Evolutionary conservation across 2,329 filamentous ascomycete genomes (phyloP).

Genomic region (Alternaria metachromatica): DNA sequence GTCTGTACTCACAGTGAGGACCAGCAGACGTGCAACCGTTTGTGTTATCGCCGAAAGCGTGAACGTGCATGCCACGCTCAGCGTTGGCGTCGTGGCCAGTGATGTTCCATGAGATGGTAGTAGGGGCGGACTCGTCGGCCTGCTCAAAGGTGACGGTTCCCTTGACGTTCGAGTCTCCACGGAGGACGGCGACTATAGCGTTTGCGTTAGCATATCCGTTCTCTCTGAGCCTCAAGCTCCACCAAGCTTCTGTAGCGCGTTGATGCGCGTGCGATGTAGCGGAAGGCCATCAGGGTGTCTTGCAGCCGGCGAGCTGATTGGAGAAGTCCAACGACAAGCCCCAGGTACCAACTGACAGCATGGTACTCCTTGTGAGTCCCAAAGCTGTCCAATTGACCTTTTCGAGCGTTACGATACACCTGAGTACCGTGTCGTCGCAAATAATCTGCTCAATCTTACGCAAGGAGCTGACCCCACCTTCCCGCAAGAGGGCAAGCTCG

Average conservation of each 20-base stretch:
- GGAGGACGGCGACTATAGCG: slow-evolving; percentile 84
- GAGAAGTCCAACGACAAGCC: slow-evolving; percentile 18
- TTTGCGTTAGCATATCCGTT: slow-evolving; percentile 9
- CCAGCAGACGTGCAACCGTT: slow-evolving; percentile 99
- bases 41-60: slow-evolving; percentile 99
- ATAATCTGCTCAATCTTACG: slow-evolving; percentile 68
- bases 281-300: slow-evolving; percentile 40
- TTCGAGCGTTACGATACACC: slow-evolving; percentile 12
- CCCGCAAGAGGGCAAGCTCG: slow-evolving; percentile 30
- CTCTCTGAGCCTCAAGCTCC: neutral
- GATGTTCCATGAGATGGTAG: slow-evolving; percentile 92
- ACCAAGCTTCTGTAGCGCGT: neutral
- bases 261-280: neutral
- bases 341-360: slow-evolving; percentile 24
- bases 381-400: slow-evolving; percentile 28
- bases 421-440: slow-evolving; percentile 16
- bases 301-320: slow-evolving; percentile 28
- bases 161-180: slow-evolving; percentile 94
- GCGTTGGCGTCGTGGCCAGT: slow-evolving; percentile 91
- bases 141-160: slow-evolving; percentile 97
- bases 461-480: slow-evolving; percentile 50
- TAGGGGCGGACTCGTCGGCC: slow-evolving; percentile 78
- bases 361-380: slow-evolving; percentile 27
- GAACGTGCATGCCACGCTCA: slow-evolving; percentile 97
- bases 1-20: slow-evolving; percentile 79